Evolutionary conservation across 140 eudicot species (phyloP).

Genomic region (Ambrosia hybrid): DNA sequence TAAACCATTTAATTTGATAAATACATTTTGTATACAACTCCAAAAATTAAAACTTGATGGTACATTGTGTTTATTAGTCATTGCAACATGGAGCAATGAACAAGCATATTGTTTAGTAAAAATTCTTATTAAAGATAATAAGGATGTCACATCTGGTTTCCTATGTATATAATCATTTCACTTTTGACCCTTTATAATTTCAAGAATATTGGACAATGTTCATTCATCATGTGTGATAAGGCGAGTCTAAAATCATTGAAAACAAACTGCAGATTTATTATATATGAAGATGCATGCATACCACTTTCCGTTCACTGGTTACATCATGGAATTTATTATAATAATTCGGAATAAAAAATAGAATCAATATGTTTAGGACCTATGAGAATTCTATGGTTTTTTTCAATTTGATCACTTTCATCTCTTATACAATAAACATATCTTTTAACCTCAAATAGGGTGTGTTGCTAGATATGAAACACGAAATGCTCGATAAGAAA

Average conservation of each 20-base stretch:
- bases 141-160: constrained; percentile 20
- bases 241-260: constrained; percentile 7
- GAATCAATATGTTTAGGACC: neutral
- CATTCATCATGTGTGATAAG: neutral
- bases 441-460: no score
- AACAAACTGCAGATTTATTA: constrained; percentile 3
- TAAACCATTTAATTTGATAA: no score
- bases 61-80: neutral
- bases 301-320: neutral
- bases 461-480: no score
- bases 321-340: neutral
- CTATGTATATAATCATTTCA: neutral
- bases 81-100: neutral
- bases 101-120: constrained; percentile 1
- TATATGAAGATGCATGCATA: neutral
- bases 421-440: neutral
- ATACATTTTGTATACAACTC: no score
- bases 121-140: constrained; percentile 4
- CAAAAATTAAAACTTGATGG: no score
- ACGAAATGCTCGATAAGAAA: no score
- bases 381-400: neutral
- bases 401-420: neutral
- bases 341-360: neutral
- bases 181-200: constrained; percentile 7
- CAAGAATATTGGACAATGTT: constrained; percentile 11